phyloP scores from a whole-genome alignment of 129 eudicot species.

The Helianthus tuberosus region DNA sequence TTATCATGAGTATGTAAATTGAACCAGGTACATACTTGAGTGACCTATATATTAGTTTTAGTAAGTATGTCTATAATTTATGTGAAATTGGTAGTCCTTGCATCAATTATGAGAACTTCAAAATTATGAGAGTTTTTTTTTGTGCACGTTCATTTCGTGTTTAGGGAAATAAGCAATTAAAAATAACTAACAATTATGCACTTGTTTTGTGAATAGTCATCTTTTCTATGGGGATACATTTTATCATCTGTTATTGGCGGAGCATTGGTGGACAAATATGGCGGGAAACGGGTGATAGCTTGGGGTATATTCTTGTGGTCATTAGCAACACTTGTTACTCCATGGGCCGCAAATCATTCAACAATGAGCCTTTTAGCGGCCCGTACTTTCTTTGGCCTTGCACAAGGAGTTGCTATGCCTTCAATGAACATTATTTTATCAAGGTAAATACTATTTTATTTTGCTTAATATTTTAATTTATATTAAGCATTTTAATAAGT shows the following conservation, averaged over 20 bases:
- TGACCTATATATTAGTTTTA: no score
- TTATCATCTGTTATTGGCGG: slow-evolving; percentile 94
- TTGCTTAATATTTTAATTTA: not conserved
- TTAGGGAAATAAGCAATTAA: not conserved
- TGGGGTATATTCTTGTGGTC: slow-evolving; percentile 99
- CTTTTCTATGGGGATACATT: slow-evolving; percentile 98
- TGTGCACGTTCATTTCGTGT: slow-evolving; percentile 13
- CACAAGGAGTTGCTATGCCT: slow-evolving; percentile 95
- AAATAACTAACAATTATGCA: slow-evolving; percentile 9
- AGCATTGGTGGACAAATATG: slow-evolving; percentile 92
- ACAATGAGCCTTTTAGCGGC: slow-evolving; percentile 69
- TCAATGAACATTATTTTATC: slow-evolving; percentile 86
- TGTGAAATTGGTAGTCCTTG: not conserved
- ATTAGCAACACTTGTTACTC: slow-evolving; percentile 86
- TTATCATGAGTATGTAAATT: not conserved
- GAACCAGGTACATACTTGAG: no score
- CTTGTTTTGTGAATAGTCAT: slow-evolving; percentile 55
- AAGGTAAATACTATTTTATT: slow-evolving; percentile 45
- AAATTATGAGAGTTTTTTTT: not conserved
- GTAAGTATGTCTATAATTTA: not conserved
- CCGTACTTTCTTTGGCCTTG: slow-evolving; percentile 92
- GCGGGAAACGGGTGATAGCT: slow-evolving; percentile 78
- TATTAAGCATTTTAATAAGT: not conserved
- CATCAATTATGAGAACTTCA: not conserved
- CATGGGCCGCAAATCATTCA: slow-evolving; percentile 97